Base-by-base conservation (phyloP, 306 rosid genomes). In the Medicago lupulina region DNA sequence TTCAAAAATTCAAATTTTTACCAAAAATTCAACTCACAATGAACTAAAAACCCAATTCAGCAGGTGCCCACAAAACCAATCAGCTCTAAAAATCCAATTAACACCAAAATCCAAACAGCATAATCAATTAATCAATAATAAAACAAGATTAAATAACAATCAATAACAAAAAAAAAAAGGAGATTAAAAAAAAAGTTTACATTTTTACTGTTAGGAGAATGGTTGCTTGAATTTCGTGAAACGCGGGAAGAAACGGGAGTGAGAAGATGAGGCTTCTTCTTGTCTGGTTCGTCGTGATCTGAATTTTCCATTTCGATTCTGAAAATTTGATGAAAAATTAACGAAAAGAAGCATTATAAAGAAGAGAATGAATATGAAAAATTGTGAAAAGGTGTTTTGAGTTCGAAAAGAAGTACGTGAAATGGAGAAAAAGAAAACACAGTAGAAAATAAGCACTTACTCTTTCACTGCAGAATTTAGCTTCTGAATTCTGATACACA, bases 181-280 rank as follows among this genome's bases (percentile, higher is more conserved):
- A 49, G 16, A 7, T 25, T 6, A 18, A 9, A 67, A 70, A 74
- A 68, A 44, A 21, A 21, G 23, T 1, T 81, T 85, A 90, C 96
- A 65, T 58, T 80, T 54, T 86, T 89, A 68, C 76, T 87, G 44
- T 71, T 79, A 47, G 90, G 79, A 1, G 83, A 81, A 41, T 91
- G 80, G 17, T 81, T 79, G 74, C 69, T 77, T 55, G 96, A 90
- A 76, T 84, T 92, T 39, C 89, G 86, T 8, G 91, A 78, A 76
- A 78, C 72, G 81, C 86, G 76, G 40, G 91, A 65, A 28, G 92
- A 86, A 12, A 85, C 75, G 0, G 93, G 83, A 49, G 82, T 80
- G 79, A 87, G 83, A 79, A 87, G 85, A 79, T 92, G 94, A 75
- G 86, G 96, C 82, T 91, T 89, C 91, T 92, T 92, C 89, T 85